Evolutionary conservation across 129 eudicot genomes (phyloP).

Genomic region (Chrysanthemum lavandulifolium): DNA sequence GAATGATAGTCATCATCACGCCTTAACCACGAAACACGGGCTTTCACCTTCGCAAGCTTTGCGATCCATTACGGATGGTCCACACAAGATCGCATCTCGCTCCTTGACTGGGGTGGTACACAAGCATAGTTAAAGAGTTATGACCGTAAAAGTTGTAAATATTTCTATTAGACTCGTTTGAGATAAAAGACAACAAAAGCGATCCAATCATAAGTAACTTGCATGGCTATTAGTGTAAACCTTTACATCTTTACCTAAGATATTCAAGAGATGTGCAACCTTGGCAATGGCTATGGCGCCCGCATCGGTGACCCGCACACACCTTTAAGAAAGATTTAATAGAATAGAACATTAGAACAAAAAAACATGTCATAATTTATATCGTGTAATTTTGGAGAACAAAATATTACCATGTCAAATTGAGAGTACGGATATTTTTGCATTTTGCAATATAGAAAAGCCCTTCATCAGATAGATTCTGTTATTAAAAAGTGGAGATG

Average conservation of each 20-base stretch:
- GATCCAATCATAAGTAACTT: neutral
- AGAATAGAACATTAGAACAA: slow-evolving; percentile 4
- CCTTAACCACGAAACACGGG: too few species aligned
- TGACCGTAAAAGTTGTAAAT: too few species aligned
- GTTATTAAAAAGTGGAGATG: slow-evolving; percentile 28
- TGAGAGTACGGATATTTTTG: slow-evolving; percentile 64
- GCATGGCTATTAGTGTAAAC: neutral
- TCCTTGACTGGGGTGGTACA: too few species aligned
- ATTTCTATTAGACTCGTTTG: too few species aligned
- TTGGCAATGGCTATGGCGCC: slow-evolving; percentile 85
- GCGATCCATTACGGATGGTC: too few species aligned
- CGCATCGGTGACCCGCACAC: slow-evolving; percentile 75
- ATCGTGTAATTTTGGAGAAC: slow-evolving; percentile 11
- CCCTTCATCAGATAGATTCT: slow-evolving; percentile 93
- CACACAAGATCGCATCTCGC: too few species aligned
- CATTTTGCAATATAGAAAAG: slow-evolving; percentile 77
- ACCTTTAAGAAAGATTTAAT: slow-evolving; percentile 45
- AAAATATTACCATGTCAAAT: slow-evolving; percentile 69
- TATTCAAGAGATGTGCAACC: slow-evolving; percentile 84
- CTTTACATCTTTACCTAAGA: slow-evolving; percentile 68
- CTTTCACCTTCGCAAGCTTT: too few species aligned
- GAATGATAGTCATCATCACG: too few species aligned
- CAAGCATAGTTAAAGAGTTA: too few species aligned
- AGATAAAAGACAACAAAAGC: neutral
- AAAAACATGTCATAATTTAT: neutral